Evolutionary conservation across 2,329 filamentous ascomycete genomes (phyloP).

Genomic region (Alternaria atra): DNA sequence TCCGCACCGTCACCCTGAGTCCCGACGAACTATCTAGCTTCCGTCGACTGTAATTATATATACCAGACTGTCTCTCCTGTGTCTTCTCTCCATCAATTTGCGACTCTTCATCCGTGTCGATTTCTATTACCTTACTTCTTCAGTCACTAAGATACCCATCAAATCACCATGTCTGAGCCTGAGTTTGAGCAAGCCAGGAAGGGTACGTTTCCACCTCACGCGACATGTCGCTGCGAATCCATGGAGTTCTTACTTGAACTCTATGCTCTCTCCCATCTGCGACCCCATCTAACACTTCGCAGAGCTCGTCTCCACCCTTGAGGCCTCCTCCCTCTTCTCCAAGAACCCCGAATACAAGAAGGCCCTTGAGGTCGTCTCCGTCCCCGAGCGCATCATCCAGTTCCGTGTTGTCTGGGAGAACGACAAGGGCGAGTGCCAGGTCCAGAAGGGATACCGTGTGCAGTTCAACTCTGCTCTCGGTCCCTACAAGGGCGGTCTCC

Average conservation of each 20-base stretch:
- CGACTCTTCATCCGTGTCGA: conserved; percentile 9
- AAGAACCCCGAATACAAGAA: conserved; percentile 95
- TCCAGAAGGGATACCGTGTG: conserved; percentile 95
- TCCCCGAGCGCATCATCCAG: conserved; percentile 95
- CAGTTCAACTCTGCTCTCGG: conserved; percentile 98
- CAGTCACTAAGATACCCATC: conserved; percentile 14
- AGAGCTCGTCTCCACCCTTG: conserved; percentile 95
- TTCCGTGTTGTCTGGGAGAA: conserved; percentile 98
- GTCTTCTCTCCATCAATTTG: conserved; percentile 17
- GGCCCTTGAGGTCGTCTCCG: conserved; percentile 84
- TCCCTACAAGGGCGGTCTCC: conserved; percentile 96
- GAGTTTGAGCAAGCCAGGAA: conserved; percentile 99
- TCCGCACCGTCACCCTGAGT: conserved; percentile 24
- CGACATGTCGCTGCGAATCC: not conserved
- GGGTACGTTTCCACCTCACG: conserved; percentile 64
- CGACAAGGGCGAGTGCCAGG: conserved; percentile 85
- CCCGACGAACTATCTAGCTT: conserved; percentile 24
- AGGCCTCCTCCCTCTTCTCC: conserved; percentile 91
- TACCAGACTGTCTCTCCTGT: conserved; percentile 26
- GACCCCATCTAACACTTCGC: conserved; percentile 20
- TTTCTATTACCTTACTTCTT: conserved; percentile 14
- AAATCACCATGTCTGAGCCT: conserved; percentile 80
- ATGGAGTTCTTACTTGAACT: not conserved
- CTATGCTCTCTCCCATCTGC: not conserved
- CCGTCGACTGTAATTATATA: conserved; percentile 40